Evolutionary conservation across 768 basidiomycete genomes (phyloP).

Genomic region (Amanita polypyramis): DNA sequence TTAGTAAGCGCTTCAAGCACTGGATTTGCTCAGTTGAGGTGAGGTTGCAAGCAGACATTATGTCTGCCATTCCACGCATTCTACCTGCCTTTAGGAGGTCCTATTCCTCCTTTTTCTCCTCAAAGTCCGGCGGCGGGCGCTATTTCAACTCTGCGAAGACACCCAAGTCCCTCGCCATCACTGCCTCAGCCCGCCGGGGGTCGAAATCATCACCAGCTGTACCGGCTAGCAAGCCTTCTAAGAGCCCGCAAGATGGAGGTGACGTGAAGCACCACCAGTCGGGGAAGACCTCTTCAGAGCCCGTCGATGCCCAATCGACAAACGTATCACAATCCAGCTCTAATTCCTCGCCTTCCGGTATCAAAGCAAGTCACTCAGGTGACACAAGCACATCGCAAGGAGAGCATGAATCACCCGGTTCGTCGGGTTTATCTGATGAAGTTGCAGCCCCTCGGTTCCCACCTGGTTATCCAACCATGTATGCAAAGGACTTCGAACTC

Average conservation of each 20-base stretch:
- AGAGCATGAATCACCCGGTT: background rate
- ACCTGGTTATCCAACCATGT: conserved; percentile 42
- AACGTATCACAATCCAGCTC: background rate
- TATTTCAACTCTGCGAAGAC: conserved; percentile 70
- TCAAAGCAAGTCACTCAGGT: background rate
- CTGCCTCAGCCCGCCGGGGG: conserved; percentile 13
- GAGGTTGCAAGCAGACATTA: conserved; percentile 13
- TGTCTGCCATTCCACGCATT: conserved; percentile 44
- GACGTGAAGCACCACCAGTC: background rate
- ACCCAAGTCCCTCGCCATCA: conserved; percentile 36
- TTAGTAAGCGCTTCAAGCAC: background rate
- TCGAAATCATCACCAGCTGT: conserved; percentile 8
- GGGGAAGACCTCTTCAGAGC: background rate
- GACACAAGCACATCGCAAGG: background rate
- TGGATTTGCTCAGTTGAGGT: background rate
- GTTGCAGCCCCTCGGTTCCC: conserved; percentile 9
- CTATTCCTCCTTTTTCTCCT: conserved; percentile 75
- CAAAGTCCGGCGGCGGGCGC: conserved; percentile 63
- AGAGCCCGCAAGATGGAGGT: conserved; percentile 13
- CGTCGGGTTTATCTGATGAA: background rate
- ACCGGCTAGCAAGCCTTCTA: conserved; percentile 19
- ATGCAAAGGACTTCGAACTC: conserved; percentile 61
- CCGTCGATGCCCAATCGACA: background rate
- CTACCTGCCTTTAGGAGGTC: conserved; percentile 42
- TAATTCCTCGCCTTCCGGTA: conserved; percentile 1